Percentiles rank a stretch among this genome's conserved stretches.
These are phyloP conservation scores for Thraustochytrium sp. DNA, from an alignment of 352 stramenopile genomes.

Conservation along the genomic window DNA sequence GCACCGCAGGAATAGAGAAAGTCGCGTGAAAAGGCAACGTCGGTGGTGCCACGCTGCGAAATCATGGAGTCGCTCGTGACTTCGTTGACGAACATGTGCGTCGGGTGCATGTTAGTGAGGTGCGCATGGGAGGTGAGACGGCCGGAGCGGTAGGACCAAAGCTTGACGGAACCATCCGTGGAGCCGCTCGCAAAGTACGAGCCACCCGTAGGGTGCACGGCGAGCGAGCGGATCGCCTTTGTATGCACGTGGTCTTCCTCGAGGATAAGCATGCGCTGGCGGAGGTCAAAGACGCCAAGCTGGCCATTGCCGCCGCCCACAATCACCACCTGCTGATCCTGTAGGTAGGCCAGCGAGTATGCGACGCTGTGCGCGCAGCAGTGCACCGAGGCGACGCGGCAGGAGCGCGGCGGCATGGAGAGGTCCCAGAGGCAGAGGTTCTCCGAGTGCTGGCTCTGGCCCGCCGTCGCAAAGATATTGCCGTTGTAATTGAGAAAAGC, in stretches of 20 bases:
- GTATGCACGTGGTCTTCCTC: constrained; percentile 30
- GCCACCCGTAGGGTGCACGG: constrained; percentile 4
- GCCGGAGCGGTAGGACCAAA: constrained; percentile 22
- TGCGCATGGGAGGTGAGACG: neutral
- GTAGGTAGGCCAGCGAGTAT: constrained; percentile 27
- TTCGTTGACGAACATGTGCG: constrained; percentile 38
- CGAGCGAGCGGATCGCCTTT: constrained; percentile 36
- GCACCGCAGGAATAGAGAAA: constrained; percentile 43
- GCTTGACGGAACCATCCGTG: constrained; percentile 37
- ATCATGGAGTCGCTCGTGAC: constrained; percentile 27
- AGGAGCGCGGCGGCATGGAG: constrained; percentile 3
- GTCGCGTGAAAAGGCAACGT: constrained; percentile 29
- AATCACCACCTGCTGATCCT: constrained; percentile 39
- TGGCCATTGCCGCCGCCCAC: constrained; percentile 36
- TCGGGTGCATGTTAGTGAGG: constrained; percentile 28
- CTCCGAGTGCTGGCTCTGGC: constrained; percentile 31
- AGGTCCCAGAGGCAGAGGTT: constrained; percentile 37
- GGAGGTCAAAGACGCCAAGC: constrained; percentile 41
- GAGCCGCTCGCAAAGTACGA: constrained; percentile 31
- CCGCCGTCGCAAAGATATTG: constrained; percentile 24
- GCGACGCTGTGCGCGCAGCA: constrained; percentile 1
- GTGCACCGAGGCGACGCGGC: neutral
- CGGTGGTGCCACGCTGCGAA: constrained; percentile 26
- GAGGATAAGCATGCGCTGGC: constrained; percentile 20
- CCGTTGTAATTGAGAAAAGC: constrained; percentile 38